These are phyloP conservation scores for Ormosia semicastrata DNA, from an alignment of 306 rosid genomes.

Conservation along the genomic window DNA sequence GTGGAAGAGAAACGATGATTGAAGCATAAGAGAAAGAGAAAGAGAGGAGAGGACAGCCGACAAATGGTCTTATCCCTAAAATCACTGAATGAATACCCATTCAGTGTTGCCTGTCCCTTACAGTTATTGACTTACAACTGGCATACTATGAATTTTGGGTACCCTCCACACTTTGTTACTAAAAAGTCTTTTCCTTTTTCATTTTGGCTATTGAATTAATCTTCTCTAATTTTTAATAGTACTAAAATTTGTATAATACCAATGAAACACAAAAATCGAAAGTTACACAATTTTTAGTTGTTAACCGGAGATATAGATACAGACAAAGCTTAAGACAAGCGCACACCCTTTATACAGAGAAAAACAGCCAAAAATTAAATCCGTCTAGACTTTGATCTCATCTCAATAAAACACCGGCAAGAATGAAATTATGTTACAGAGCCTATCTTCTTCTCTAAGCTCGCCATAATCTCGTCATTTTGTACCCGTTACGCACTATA, in stretches of 20 bases:
- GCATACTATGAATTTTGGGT: neutral
- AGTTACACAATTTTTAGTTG: neutral
- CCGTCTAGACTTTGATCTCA: neutral
- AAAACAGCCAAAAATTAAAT: too few species aligned
- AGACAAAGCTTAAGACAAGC: too few species aligned
- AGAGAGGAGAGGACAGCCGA: constrained; percentile 16
- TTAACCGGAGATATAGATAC: neutral
- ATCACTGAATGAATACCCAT: neutral
- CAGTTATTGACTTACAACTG: constrained; percentile 19
- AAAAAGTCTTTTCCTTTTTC: neutral
- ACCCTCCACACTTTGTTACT: neutral
- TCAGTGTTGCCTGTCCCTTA: neutral
- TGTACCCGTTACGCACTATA: neutral
- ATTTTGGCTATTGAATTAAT: too few species aligned
- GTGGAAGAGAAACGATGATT: neutral
- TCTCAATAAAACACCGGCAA: neutral
- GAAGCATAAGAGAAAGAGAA: neutral
- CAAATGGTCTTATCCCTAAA: constrained; percentile 34
- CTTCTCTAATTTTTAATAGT: neutral
- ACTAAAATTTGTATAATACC: neutral
- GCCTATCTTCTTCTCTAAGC: too few species aligned
- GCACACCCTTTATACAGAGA: too few species aligned
- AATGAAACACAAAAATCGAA: neutral
- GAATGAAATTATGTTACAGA: neutral
- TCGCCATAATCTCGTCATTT: neutral